These are phyloP conservation scores for Puya raimondii DNA, from an alignment of 176 grass and related monocot genomes.

Conservation along the genomic window DNA sequence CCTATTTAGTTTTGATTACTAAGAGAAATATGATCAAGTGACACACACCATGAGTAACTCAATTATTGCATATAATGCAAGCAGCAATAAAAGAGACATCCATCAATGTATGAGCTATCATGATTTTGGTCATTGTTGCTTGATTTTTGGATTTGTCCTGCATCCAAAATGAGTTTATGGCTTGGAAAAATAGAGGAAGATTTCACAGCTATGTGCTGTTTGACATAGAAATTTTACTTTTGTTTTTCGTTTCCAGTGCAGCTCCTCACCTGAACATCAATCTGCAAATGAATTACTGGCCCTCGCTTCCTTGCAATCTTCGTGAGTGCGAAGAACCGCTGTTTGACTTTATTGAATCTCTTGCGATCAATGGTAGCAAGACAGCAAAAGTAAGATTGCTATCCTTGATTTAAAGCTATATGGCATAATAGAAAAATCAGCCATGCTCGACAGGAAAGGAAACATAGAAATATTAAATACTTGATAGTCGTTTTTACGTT, in stretches of 20 bases:
- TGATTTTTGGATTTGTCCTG: too few species aligned
- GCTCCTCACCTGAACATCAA: conserved; percentile 80
- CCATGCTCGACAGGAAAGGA: background rate
- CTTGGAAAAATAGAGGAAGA: background rate
- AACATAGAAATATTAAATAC: background rate
- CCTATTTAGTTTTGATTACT: too few species aligned
- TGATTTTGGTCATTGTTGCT: too few species aligned
- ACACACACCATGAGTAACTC: too few species aligned
- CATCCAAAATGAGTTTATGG: too few species aligned
- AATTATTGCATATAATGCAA: too few species aligned
- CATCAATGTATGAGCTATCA: too few species aligned
- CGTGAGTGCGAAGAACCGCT: conserved; percentile 82
- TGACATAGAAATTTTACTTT: conserved; percentile 22
- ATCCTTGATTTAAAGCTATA: background rate
- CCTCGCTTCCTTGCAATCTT: conserved; percentile 69
- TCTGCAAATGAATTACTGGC: conserved; percentile 95
- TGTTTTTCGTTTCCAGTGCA: conserved; percentile 46
- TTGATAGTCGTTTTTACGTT: background rate
- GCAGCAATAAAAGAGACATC: too few species aligned
- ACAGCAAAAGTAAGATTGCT: conserved; percentile 57
- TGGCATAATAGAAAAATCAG: background rate
- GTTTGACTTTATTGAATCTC: conserved; percentile 64
- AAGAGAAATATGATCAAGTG: too few species aligned
- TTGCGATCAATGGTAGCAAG: conserved; percentile 66
- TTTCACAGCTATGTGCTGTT: conserved; percentile 1